Evolutionary conservation across 805 yeast species (phyloP).

Genomic region (Komagataella ulmi): DNA sequence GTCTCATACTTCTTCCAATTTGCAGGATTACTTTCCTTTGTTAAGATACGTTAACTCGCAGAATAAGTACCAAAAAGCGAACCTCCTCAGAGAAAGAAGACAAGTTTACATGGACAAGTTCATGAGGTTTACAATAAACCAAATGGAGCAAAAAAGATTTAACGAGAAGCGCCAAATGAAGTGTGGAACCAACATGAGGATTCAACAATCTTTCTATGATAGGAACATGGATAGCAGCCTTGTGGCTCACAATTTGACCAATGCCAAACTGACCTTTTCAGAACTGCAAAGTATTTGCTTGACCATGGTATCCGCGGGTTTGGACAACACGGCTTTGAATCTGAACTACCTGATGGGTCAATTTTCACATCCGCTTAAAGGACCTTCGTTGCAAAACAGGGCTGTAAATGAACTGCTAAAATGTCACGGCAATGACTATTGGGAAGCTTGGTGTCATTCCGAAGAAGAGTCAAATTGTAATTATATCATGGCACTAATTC

Average conservation of each 20-base stretch:
- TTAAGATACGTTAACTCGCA: slow-evolving; percentile 19
- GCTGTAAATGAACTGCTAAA: slow-evolving; percentile 28
- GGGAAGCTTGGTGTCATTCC: slow-evolving; percentile 21
- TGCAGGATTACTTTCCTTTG: slow-evolving; percentile 39
- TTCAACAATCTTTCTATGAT: background rate
- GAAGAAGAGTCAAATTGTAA: slow-evolving; percentile 23
- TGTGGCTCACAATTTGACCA: slow-evolving; percentile 1
- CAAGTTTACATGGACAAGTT: slow-evolving; percentile 33
- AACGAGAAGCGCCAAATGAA: background rate
- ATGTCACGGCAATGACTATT: slow-evolving; percentile 13
- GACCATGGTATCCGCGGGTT: slow-evolving; percentile 70
- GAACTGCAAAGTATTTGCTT: slow-evolving; percentile 51
- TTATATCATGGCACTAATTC: slow-evolving; percentile 41
- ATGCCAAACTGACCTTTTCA: slow-evolving; percentile 13
- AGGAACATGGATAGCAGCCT: background rate
- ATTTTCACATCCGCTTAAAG: slow-evolving; percentile 28
- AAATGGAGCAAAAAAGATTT: slow-evolving; percentile 2
- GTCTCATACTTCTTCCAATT: slow-evolving; percentile 37
- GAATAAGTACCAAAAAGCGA: slow-evolving; percentile 5
- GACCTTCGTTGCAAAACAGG: slow-evolving; percentile 24
- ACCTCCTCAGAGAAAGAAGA: slow-evolving; percentile 24
- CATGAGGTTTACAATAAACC: slow-evolving; percentile 11
- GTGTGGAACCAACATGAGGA: background rate
- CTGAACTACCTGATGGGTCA: slow-evolving; percentile 50
- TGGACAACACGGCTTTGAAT: slow-evolving; percentile 58